Base-by-base conservation (phyloP, 306 rosid genomes). In the Lathyrus aphaca region DNA sequence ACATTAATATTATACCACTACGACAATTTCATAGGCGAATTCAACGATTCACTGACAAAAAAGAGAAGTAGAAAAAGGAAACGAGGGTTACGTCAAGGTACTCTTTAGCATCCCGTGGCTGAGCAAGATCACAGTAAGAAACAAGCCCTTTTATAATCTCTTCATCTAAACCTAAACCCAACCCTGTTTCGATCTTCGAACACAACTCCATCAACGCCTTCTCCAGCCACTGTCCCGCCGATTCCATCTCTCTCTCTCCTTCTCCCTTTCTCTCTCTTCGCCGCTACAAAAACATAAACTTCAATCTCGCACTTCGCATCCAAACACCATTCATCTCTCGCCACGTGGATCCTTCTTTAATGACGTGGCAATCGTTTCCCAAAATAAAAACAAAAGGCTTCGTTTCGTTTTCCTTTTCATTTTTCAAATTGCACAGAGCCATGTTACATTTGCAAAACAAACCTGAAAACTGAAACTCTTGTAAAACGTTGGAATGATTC, bases 81-180 rank as follows among this genome's bases (percentile, higher is more conserved):
- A 19, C 48, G 50, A 63, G 43, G 55, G 6, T 76, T 88, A 93
- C 98, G 35, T 94, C 95, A 53, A 94, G 98, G 65, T 94, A 94
- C 64, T 88, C 96, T 70, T 94, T 91, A 60, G 97, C 99, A 74
- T 94, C 99, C 13, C 37, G 85, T 17, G 99, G 95, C 19, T 88
- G 75, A 66, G 99, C 95, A 29, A 86, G 84, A 76, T 94, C 95
- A 61, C 96, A 94, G 71, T 91, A 94, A 21, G 99, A 94, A 51
- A 91, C 99, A 15, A 94, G 81, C 16, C 96, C 96, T 23, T 96
- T 84, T 5, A 94, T 91, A 75, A 91, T 91, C 19, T 94, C 99
- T 82, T 68, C 64, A 53, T 91, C 96, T 51, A 85, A 73, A 29
- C 79, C 86, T 57, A 94, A 68, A 18, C 88, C 91, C 82, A 88